Conservation (phyloP, 805 yeast genomes). For the Saccharomyces eubayanus region DNA sequence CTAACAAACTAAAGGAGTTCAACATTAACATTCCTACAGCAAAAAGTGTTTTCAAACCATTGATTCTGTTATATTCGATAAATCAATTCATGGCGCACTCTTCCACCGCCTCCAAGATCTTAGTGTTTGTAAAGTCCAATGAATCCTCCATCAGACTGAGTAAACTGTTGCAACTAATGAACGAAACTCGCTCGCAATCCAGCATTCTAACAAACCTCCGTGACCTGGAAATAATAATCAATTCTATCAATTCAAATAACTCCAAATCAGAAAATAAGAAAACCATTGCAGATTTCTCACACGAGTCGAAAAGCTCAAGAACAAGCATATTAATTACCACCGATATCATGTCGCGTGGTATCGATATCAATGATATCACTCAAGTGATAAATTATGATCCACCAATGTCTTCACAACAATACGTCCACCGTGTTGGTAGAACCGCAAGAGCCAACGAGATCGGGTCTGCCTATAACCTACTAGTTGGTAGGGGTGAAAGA, state of each 20-base stretch:
- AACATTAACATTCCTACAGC: conserved; percentile 32
- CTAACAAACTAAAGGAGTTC: conserved; percentile 43
- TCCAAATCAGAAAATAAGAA: conserved; percentile 44
- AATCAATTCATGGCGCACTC: conserved; percentile 1
- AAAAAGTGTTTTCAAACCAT: conserved; percentile 55
- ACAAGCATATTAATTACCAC: conserved; percentile 61
- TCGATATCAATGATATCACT: conserved; percentile 63
- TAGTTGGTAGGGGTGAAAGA: conserved; percentile 72
- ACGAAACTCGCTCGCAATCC: conserved; percentile 2
- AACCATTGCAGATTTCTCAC: conserved; percentile 50
- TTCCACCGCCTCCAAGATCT: conserved; percentile 8
- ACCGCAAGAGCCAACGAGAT: conserved; percentile 84
- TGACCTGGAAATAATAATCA: conserved; percentile 14
- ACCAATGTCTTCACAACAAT: conserved; percentile 83
- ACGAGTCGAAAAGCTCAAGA: conserved; percentile 30
- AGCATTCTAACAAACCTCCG: neutral
- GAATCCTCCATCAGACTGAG: conserved; percentile 81
- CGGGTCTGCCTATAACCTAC: conserved; percentile 69
- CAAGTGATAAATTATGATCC: conserved; percentile 84
- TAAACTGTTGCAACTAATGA: conserved; percentile 34
- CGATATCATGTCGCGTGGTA: conserved; percentile 93
- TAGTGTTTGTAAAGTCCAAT: conserved; percentile 39
- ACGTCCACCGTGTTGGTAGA: conserved; percentile 93
- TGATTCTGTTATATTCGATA: conserved; percentile 52
- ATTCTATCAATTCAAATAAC: conserved; percentile 53